Conservation (phyloP, 129 eudicot genomes). For the Lactuca saligna region DNA sequence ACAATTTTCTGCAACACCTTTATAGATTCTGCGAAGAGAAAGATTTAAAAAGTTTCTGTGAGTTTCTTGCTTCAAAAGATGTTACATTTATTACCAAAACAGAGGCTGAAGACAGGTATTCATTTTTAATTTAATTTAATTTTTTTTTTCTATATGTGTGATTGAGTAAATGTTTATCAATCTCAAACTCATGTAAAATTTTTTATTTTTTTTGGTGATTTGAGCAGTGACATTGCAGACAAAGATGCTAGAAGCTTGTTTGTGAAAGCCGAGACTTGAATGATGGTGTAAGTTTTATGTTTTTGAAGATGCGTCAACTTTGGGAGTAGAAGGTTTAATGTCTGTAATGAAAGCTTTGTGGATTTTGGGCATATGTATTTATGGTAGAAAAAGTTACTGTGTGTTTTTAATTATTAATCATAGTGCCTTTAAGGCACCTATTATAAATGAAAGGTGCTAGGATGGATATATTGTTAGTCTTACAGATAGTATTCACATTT, state of each 20-base stretch:
- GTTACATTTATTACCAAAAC: conserved; percentile 63
- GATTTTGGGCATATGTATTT: not conserved
- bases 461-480: no score
- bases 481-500: no score
- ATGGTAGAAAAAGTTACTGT: no score
- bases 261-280: conserved; percentile 47
- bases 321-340: not conserved
- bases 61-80: conserved; percentile 56
- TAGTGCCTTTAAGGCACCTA: no score
- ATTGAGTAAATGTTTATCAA: not conserved
- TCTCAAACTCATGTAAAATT: conserved; percentile 2
- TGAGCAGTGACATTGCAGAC: conserved; percentile 64
- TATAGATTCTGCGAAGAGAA: conserved; percentile 64
- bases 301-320: conserved; percentile 7
- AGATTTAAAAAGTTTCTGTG: conserved; percentile 50
- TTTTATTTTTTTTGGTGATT: not conserved
- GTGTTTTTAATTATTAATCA: no score
- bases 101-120: conserved; percentile 83
- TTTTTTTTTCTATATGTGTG: not conserved
- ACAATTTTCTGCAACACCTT: conserved; percentile 66
- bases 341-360: conserved; percentile 6
- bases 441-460: no score
- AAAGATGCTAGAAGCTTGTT: conserved; percentile 53
- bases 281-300: conserved; percentile 7
- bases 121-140: not conserved